Conservation (phyloP, 257 asterid species). For the Rauvolfia tetraphylla region DNA sequence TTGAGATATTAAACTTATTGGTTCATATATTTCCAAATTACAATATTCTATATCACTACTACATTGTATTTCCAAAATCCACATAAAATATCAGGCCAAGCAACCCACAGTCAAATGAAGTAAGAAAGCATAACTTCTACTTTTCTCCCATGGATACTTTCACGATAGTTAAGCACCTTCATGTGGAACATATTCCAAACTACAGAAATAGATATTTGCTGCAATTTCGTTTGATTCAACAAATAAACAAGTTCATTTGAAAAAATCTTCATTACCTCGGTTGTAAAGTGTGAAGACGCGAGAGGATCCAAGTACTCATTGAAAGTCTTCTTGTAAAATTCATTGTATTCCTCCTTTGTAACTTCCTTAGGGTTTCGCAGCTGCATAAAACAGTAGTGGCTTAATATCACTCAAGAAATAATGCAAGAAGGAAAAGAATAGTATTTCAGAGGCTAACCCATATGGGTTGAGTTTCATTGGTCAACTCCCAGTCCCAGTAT, state of each 20-base stretch:
- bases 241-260: neutral
- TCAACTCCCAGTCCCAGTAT: conserved; percentile 98
- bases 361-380: conserved; percentile 95
- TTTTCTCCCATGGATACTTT: neutral
- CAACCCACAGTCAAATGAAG: neutral
- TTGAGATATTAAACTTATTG: neutral
- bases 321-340: conserved; percentile 83
- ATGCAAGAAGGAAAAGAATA: neutral
- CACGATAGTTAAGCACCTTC: neutral
- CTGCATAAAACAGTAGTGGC: conserved; percentile 41
- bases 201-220: neutral
- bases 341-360: conserved; percentile 82
- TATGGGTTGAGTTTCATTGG: conserved; percentile 91
- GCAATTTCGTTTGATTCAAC: neutral
- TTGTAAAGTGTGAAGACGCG: conserved; percentile 95
- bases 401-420: neutral
- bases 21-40: neutral
- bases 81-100: neutral
- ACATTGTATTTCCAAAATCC: neutral
- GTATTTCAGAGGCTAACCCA: conserved; percentile 60
- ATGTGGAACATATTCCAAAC: neutral
- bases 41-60: neutral
- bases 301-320: conserved; percentile 91
- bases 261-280: conserved; percentile 55
- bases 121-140: neutral